Evolutionary conservation across 306 rosid genomes (phyloP).

Genomic region (Hippophae rhamnoides): DNA sequence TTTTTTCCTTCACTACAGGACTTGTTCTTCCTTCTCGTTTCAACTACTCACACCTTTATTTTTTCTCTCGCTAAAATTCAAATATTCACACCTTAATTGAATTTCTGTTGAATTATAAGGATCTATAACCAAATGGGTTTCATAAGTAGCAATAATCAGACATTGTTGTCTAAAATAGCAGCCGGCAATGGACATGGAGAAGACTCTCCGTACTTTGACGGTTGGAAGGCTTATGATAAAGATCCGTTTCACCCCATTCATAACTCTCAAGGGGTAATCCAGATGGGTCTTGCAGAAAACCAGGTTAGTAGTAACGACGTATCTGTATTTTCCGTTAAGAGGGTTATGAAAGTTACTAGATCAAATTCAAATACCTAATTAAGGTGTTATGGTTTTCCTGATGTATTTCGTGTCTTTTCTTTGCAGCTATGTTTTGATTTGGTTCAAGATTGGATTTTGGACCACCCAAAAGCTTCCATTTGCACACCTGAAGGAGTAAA

Average conservation of each 20-base stretch:
- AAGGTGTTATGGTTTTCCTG: neutral
- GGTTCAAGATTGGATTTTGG: constrained; percentile 47
- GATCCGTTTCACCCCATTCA: constrained; percentile 54
- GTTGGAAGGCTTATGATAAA: constrained; percentile 69
- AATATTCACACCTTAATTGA: neutral
- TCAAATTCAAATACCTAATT: neutral
- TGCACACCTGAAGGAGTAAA: constrained; percentile 53
- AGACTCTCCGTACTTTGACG: constrained; percentile 59
- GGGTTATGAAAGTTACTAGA: no score
- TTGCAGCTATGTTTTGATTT: constrained; percentile 52
- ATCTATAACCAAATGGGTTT: constrained; percentile 3
- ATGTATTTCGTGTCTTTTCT: neutral
- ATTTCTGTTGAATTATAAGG: neutral
- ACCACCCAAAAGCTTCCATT: constrained; percentile 64
- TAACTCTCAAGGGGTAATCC: constrained; percentile 66
- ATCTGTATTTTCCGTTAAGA: neutral
- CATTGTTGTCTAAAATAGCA: constrained; percentile 58
- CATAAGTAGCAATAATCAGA: constrained; percentile 18
- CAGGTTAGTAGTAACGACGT: constrained; percentile 28
- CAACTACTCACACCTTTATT: neutral
- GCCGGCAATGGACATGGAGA: constrained; percentile 65
- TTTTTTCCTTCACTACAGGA: no score
- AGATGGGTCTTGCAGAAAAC: constrained; percentile 91
- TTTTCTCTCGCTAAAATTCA: no score
- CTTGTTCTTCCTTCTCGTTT: no score